Percentiles rank a stretch among this genome's conserved stretches.
Conservation (phyloP, 129 eudicot genomes). For the Tagetes erecta region DNA sequence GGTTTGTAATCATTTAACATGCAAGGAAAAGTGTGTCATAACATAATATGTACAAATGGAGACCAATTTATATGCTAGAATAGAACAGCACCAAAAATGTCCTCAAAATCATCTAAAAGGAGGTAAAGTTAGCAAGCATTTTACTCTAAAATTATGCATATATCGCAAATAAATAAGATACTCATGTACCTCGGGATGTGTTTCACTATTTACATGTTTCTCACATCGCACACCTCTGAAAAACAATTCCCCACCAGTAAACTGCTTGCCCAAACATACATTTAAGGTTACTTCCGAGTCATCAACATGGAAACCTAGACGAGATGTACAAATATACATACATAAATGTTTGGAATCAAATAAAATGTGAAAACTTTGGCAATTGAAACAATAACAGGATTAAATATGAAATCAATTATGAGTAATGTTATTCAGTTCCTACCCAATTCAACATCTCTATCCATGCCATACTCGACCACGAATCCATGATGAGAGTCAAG, state of each 20-base stretch:
- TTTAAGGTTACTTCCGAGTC: constrained; percentile 92
- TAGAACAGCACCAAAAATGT: neutral
- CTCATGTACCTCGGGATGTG: constrained; percentile 67
- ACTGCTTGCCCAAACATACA: constrained; percentile 84
- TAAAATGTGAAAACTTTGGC: neutral
- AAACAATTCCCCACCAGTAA: constrained; percentile 88
- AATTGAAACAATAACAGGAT: constrained; percentile 11
- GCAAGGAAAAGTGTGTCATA: neutral
- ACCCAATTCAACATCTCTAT: constrained; percentile 89
- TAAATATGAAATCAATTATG: neutral
- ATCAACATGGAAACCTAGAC: constrained; percentile 89
- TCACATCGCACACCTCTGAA: constrained; percentile 95
- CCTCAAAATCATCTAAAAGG: neutral
- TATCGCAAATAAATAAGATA: constrained; percentile 10
- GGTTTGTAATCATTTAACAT: neutral
- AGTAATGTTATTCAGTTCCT: neutral
- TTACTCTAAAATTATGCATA: neutral
- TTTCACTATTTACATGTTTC: constrained; percentile 77
- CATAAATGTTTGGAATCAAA: neutral
- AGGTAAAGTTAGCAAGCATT: neutral
- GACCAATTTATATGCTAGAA: neutral
- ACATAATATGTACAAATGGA: neutral
- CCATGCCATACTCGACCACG: constrained; percentile 92
- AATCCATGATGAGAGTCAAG: constrained; percentile 98
- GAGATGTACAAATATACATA: neutral